Percentiles rank a stretch among this genome's conserved stretches.
These are phyloP conservation scores for Ophiobolus disseminans DNA, from an alignment of 2,329 filamentous ascomycete genomes.

Conservation along the genomic window DNA sequence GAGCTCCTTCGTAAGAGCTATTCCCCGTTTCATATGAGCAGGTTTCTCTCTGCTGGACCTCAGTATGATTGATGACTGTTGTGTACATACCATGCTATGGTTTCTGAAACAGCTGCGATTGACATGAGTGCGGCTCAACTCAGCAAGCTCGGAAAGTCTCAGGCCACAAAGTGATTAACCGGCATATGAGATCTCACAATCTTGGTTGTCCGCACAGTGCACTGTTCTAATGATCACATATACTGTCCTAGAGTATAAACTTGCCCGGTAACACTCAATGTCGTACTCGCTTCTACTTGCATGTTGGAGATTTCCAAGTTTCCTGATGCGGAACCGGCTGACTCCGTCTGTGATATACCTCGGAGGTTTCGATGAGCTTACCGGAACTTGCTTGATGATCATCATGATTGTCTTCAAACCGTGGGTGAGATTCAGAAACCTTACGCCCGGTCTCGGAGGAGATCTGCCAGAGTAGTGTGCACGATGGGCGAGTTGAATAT, in stretches of 20 bases:
- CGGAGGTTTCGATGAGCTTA: not conserved
- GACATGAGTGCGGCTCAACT: too few relatives aligned
- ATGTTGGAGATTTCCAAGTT: not conserved
- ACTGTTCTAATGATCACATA: not conserved
- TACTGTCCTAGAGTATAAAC: not conserved
- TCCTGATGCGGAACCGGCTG: conserved; percentile 7
- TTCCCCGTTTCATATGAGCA: too few relatives aligned
- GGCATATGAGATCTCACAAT: too few relatives aligned
- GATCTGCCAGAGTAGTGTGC: not conserved
- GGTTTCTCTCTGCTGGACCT: too few relatives aligned
- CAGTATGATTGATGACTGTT: too few relatives aligned
- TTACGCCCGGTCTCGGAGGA: not conserved
- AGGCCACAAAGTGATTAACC: too few relatives aligned
- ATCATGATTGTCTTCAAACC: conserved; percentile 8
- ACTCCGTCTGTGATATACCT: not conserved
- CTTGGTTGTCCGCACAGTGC: too few relatives aligned
- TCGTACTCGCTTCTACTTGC: conserved; percentile 1
- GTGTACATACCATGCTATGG: too few relatives aligned
- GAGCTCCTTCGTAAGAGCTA: too few relatives aligned
- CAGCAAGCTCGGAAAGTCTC: too few relatives aligned
- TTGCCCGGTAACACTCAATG: conserved; percentile 1
- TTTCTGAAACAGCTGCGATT: too few relatives aligned
- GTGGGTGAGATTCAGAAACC: not conserved
- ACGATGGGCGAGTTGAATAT: not conserved
- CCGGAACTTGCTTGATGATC: conserved; percentile 3